A percentile compares a stretch with the other conserved stretches of the same genome.
Evolutionary conservation across 345 rosid genomes (phyloP).

Genomic region (Brassica cretica): DNA sequence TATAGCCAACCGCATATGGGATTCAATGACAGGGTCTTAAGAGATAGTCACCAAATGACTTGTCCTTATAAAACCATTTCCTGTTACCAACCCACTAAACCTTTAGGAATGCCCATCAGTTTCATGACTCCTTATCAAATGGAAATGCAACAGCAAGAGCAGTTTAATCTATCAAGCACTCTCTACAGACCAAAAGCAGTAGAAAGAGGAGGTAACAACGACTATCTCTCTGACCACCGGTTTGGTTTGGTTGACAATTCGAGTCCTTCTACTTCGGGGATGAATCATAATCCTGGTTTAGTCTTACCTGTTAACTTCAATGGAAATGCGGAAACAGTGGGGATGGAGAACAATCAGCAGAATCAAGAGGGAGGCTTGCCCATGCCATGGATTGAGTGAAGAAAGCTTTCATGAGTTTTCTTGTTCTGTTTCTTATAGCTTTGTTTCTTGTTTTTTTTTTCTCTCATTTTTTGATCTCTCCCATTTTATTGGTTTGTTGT

Average conservation of each 20-base stretch:
- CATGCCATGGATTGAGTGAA: conserved; percentile 14
- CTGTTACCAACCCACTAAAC: not conserved
- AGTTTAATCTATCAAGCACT: not conserved
- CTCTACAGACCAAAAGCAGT: not conserved
- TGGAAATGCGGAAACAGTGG: not conserved
- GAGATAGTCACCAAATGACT: conserved; percentile 78
- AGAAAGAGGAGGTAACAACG: not conserved
- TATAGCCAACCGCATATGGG: conserved; percentile 59
- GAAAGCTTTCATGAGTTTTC: conserved; percentile 16
- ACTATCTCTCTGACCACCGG: not conserved
- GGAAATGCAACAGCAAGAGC: not conserved
- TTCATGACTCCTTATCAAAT: not conserved
- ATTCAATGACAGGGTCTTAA: conserved; percentile 59
- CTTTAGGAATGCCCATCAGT: not conserved
- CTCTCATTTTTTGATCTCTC: conserved; percentile 18
- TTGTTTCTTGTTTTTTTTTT: not conserved
- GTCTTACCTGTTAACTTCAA: not conserved
- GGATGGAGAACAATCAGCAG: conserved; percentile 24
- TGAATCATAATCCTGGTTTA: conserved; percentile 26
- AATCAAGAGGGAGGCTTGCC: not conserved
- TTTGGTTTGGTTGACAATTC: not conserved
- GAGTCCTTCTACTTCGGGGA: not conserved
- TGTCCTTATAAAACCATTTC: conserved; percentile 48
- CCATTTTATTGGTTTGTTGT: not conserved
- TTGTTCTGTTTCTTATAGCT: conserved; percentile 1